These are phyloP conservation scores for Phytopythium cucurbitacearum DNA, from an alignment of 352 stramenopile genomes.

Conservation along the genomic window DNA sequence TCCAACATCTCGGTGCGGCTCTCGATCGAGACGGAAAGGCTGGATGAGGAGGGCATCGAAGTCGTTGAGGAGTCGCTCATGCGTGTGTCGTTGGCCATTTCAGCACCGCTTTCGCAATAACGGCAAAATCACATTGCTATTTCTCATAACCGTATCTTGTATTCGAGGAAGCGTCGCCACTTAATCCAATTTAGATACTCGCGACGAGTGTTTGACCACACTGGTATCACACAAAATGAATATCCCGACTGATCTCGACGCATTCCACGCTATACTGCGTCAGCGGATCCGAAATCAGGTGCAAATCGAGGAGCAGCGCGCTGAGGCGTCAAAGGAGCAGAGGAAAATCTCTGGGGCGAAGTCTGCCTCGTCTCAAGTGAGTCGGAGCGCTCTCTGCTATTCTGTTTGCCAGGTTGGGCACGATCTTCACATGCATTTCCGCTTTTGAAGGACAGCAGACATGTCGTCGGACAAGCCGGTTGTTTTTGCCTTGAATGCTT, in stretches of 20 bases:
- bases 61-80: constrained; percentile 51
- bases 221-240: constrained; percentile 22
- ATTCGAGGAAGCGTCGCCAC: too few species aligned
- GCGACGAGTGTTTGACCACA: constrained; percentile 13
- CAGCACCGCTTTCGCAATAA: constrained; percentile 22
- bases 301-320: constrained; percentile 37
- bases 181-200: constrained; percentile 7
- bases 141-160: too few species aligned
- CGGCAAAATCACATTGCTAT: neutral
- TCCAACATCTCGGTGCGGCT: constrained; percentile 32
- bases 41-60: constrained; percentile 55
- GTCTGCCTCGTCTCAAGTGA: constrained; percentile 2
- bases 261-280: constrained; percentile 48
- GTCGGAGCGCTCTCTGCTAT: neutral
- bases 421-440: neutral
- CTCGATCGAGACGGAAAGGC: constrained; percentile 59
- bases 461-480: constrained; percentile 61
- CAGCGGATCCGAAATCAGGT: constrained; percentile 50
- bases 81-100: constrained; percentile 48
- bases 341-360: constrained; percentile 3
- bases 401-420: too few species aligned
- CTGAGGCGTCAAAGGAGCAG: constrained; percentile 2
- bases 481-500: constrained; percentile 78
- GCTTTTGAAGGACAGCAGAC: constrained; percentile 23
- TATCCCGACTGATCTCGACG: constrained; percentile 32